Base-by-base conservation (phyloP, 306 rosid species). In the Lagenaria siceraria region DNA sequence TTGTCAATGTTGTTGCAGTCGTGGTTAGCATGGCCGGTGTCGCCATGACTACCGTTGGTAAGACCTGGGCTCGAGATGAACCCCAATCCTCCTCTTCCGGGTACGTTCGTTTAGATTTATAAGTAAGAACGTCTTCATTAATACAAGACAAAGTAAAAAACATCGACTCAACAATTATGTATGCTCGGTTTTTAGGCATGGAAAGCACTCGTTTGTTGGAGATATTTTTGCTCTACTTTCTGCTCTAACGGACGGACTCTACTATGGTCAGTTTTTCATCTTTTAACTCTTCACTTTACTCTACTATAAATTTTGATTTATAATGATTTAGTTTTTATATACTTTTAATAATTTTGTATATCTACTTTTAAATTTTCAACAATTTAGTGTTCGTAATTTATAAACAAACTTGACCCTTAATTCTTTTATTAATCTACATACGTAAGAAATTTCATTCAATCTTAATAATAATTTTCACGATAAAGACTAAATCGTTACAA, bases 21-120 rank as follows among this genome's bases (percentile, higher is more conserved):
- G 3, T 66, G 9, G 77, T 80, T 7, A 80, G 83, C 29, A 76
- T 80, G 80, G 83, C 80, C 25, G 83, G 83, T 7, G 83, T 76
- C 12, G 77, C 63, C 29, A 75, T 80, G 83, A 80, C 83, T 3
- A 66, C 79, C 3, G 43, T 54, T 25, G 83, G 83, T 8, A 80
- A 76, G 77, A 80, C 83, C 1, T 75, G 70, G 75, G 80, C 54
- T 4, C 17, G 19, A 25, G 80, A 80, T 10, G 61, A 80, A 29
- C 3, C 77, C 9, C 80, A 25, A 10, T n/a, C 70, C 7, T 40
- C 42, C 29, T 38, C 65, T 1, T 54, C 36, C 4, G 35, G 10
- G 83, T 80, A 61, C 0, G 78, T 46, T 6, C n/a, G 0, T n/a
- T 72, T 40, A 29, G 35, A 62, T 62, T 62, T 62, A 29, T 31